A percentile compares a stretch with the other conserved stretches of the same genome.
These are phyloP conservation scores for Leccinum fibrillosum DNA, from an alignment of 768 basidiomycete species.

Conservation along the genomic window DNA sequence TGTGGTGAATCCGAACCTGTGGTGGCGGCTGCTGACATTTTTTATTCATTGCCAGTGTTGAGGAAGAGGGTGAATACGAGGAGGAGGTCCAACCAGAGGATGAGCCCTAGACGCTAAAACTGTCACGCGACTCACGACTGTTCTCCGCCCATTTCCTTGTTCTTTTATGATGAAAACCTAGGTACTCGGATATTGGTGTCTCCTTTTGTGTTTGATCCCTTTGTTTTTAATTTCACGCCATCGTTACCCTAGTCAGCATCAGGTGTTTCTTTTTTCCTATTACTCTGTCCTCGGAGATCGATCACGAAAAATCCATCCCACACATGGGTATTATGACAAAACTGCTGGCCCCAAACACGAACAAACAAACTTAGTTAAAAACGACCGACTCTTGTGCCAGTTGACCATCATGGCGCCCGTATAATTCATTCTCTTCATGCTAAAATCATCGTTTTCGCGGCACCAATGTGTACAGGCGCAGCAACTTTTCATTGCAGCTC, in stretches of 20 bases:
- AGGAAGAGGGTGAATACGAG: conserved; percentile 89
- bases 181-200: conserved; percentile 32
- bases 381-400: no score
- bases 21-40: conserved; percentile 10
- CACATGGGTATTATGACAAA: background rate
- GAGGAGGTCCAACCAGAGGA: conserved; percentile 67
- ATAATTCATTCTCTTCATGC: background rate
- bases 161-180: conserved; percentile 34
- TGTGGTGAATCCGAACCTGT: conserved; percentile 14
- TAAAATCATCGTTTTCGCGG: background rate
- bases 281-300: background rate
- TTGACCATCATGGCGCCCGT: no score
- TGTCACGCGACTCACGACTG: conserved; percentile 13
- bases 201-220: conserved; percentile 27
- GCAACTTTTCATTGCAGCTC: conserved; percentile 28
- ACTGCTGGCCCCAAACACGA: conserved; percentile 3
- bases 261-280: conserved; percentile 9
- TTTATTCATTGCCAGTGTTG: conserved; percentile 47
- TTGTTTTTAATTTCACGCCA: conserved; percentile 31
- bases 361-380: conserved; percentile 2
- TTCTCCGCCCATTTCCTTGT: no score
- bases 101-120: conserved; percentile 43
- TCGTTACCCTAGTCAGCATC: conserved; percentile 30
- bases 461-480: conserved; percentile 33
- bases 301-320: conserved; percentile 3